A percentile compares a stretch with the other conserved stretches of the same genome.
These are phyloP conservation scores for Trametes sp. DNA, from an alignment of 1,284 basidiomycete species.

Conservation along the genomic window DNA sequence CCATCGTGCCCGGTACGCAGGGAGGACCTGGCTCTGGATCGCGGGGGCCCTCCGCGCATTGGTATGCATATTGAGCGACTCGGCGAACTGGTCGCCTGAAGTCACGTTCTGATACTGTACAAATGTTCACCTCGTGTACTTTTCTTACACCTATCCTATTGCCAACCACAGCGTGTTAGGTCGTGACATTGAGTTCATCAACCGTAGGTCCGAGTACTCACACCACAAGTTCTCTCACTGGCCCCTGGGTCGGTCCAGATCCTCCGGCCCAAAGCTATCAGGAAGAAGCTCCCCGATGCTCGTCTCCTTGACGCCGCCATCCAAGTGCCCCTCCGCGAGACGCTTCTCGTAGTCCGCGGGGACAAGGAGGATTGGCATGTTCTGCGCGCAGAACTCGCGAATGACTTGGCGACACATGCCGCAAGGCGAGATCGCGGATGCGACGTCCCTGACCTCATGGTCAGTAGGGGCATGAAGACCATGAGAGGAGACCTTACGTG, in stretches of 20 bases:
- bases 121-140: too few relatives aligned
- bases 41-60: too few relatives aligned
- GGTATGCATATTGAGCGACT: too few relatives aligned
- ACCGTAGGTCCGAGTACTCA: neutral
- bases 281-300: slow-evolving; percentile 84
- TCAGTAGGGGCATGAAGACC: neutral
- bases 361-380: slow-evolving; percentile 83
- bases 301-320: slow-evolving; percentile 63
- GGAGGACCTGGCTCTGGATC: too few relatives aligned
- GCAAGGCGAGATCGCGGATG: slow-evolving; percentile 78
- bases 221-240: slow-evolving; percentile 3
- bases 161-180: too few relatives aligned
- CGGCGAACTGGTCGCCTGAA: too few relatives aligned
- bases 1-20: too few relatives aligned
- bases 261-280: slow-evolving; percentile 88
- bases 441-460: slow-evolving; percentile 62
- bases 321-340: slow-evolving; percentile 48
- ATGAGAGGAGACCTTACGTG: slow-evolving; percentile 53
- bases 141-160: too few relatives aligned
- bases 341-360: slow-evolving; percentile 66
- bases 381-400: slow-evolving; percentile 83
- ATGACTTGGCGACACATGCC: slow-evolving; percentile 93
- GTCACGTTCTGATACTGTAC: too few relatives aligned
- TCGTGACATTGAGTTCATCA: too few relatives aligned
- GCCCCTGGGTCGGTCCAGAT: slow-evolving; percentile 60